Conservation (phyloP, 148 eudicot species). For the Chenopodium formosanum region DNA sequence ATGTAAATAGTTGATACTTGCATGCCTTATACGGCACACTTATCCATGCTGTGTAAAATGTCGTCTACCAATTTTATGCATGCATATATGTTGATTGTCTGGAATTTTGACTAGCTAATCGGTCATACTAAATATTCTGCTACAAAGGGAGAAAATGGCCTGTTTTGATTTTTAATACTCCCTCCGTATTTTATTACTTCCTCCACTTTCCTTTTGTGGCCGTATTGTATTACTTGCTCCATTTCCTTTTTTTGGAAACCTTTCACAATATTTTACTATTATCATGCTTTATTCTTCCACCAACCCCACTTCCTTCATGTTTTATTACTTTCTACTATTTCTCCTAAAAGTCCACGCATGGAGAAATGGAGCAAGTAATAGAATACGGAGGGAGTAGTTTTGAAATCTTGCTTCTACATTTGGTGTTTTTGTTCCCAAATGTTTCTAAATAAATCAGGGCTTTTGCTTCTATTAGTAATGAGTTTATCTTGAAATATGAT, state of each 20-base stretch:
- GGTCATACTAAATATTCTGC: background rate
- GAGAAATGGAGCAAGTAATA: too few species aligned
- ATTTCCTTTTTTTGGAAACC: background rate
- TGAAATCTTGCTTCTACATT: background rate
- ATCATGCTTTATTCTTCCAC: too few species aligned
- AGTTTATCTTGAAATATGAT: background rate
- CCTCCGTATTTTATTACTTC: too few species aligned
- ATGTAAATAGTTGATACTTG: background rate
- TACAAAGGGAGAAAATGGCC: background rate
- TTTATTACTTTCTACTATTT: too few species aligned
- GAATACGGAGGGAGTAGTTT: background rate
- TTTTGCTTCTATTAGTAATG: background rate
- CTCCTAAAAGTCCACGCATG: too few species aligned
- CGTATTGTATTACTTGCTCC: too few species aligned
- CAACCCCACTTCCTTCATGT: too few species aligned
- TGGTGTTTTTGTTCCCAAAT: too few species aligned
- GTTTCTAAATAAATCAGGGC: background rate
- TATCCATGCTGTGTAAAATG: background rate
- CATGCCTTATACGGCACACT: background rate
- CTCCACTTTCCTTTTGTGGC: too few species aligned
- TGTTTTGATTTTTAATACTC: too few species aligned
- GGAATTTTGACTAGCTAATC: background rate
- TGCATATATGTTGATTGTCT: background rate
- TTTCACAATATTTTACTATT: too few species aligned
- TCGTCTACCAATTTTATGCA: background rate